Conservation (phyloP, 116 monocot species). For the Posidonia oceanica region DNA sequence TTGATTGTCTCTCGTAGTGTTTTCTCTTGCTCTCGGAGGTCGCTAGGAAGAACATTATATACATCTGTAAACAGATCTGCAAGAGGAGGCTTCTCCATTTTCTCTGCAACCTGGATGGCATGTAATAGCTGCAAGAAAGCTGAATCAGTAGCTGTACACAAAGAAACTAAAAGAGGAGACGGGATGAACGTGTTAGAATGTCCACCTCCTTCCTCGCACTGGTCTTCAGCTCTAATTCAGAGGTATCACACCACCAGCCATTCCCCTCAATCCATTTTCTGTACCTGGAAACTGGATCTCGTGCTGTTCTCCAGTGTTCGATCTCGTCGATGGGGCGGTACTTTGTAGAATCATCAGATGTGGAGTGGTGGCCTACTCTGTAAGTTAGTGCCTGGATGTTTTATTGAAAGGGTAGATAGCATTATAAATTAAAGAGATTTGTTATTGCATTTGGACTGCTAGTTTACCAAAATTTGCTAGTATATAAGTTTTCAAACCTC, state of each 20-base stretch:
- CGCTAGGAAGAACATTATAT: conserved; percentile 41
- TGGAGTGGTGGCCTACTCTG: conserved; percentile 89
- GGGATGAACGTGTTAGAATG: neutral
- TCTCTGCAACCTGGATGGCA: conserved; percentile 58
- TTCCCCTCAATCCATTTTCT: conserved; percentile 87
- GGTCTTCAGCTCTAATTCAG: conserved; percentile 54
- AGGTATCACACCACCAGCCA: conserved; percentile 78
- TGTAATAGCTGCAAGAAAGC: conserved; percentile 33
- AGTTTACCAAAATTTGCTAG: neutral
- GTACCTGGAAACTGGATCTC: conserved; percentile 89
- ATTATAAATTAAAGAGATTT: neutral
- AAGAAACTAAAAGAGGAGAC: neutral
- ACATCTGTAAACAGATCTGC: conserved; percentile 68
- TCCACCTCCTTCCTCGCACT: conserved; percentile 69
- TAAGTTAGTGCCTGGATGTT: conserved; percentile 74
- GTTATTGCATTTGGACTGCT: neutral
- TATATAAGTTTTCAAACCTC: conserved; percentile 35
- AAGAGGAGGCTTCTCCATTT: conserved; percentile 37
- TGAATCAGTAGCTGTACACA: neutral
- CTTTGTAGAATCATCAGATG: conserved; percentile 89
- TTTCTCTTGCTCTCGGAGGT: conserved; percentile 51
- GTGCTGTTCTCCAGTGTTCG: conserved; percentile 70
- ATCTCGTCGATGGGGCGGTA: conserved; percentile 72
- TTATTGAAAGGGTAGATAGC: neutral
- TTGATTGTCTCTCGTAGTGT: conserved; percentile 25